phyloP scores from a whole-genome alignment of 2,329 filamentous ascomycete genomes.

The Epicoccum nigrum region DNA sequence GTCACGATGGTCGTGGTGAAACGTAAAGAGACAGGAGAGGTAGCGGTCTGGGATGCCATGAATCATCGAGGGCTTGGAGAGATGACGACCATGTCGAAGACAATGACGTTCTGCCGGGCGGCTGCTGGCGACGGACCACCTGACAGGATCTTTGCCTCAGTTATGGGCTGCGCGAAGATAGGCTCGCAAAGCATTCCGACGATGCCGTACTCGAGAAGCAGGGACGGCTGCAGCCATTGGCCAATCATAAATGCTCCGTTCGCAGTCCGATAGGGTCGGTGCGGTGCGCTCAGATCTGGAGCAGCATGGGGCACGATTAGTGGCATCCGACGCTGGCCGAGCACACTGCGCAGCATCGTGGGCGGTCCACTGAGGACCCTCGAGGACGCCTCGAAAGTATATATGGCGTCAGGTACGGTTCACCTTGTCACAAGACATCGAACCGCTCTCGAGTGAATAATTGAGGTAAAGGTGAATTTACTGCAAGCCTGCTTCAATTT shows the following conservation, averaged over 20 bases:
- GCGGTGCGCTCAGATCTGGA: conserved; percentile 9
- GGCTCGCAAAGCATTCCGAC: conserved; percentile 5
- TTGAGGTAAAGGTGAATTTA: conserved; percentile 1
- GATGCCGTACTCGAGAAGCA: conserved; percentile 5
- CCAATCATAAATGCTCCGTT: conserved; percentile 17
- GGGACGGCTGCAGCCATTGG: conserved; percentile 12
- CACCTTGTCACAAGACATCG: conserved; percentile 10
- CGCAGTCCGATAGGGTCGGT: conserved; percentile 7
- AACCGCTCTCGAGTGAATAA: conserved; percentile 9
- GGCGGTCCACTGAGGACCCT: conserved; percentile 15
- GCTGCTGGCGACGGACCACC: conserved; percentile 8
- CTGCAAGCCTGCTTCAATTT: neutral
- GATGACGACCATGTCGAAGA: conserved; percentile 1
- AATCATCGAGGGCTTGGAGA: neutral
- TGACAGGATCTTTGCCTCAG: conserved; percentile 1
- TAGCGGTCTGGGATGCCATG: neutral
- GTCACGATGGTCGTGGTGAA: conserved; percentile 16
- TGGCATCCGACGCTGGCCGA: conserved; percentile 39
- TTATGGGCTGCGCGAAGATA: neutral
- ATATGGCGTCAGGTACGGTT: conserved; percentile 27
- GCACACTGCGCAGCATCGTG: conserved; percentile 25
- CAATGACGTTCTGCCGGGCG: conserved; percentile 9
- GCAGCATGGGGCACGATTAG: conserved; percentile 13
- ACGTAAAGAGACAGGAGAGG: neutral
- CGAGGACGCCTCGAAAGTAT: conserved; percentile 24